Evolutionary conservation across 306 rosid genomes (phyloP).

Genomic region (Aeschynomene evenia): DNA sequence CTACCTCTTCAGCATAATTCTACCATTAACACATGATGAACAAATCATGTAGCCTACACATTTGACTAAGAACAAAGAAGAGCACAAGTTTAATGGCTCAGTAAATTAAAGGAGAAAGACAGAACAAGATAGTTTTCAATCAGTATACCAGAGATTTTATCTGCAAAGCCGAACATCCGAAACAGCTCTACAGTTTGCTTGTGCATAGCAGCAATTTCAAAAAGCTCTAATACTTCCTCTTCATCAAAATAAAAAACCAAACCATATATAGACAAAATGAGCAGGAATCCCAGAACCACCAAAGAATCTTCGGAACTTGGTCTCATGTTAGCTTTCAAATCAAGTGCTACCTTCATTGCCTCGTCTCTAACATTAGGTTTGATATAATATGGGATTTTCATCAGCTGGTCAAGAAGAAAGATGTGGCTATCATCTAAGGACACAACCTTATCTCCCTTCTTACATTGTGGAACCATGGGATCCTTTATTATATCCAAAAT

Average conservation of each 20-base stretch:
- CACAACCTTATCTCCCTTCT: slow-evolving; percentile 14
- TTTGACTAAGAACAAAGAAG: not conserved
- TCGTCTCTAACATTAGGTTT: slow-evolving; percentile 32
- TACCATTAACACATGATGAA: slow-evolving; percentile 1
- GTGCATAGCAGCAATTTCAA: slow-evolving; percentile 35
- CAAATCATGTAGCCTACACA: not conserved
- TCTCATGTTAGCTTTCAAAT: slow-evolving; percentile 38
- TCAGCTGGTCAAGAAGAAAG: slow-evolving; percentile 31
- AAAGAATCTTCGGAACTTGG: slow-evolving; percentile 24
- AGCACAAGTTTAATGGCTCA: not conserved
- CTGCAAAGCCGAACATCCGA: slow-evolving; percentile 30
- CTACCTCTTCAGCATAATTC: too few relatives aligned
- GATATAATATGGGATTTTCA: slow-evolving; percentile 34
- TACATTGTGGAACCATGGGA: slow-evolving; percentile 25
- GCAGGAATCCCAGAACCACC: slow-evolving; percentile 48
- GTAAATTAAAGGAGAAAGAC: not conserved
- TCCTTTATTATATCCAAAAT: slow-evolving; percentile 43
- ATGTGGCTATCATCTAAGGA: slow-evolving; percentile 14
- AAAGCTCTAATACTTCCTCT: slow-evolving; percentile 44
- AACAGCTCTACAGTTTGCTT: slow-evolving; percentile 41
- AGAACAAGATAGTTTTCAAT: not conserved
- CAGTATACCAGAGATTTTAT: slow-evolving; percentile 41
- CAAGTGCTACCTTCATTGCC: slow-evolving; percentile 46
- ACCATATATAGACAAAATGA: slow-evolving; percentile 35
- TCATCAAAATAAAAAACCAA: not conserved